A percentile compares a stretch with the other conserved stretches of the same genome.
Evolutionary conservation across 148 eudicot species (phyloP).

Genomic region (Chenopodium album): DNA sequence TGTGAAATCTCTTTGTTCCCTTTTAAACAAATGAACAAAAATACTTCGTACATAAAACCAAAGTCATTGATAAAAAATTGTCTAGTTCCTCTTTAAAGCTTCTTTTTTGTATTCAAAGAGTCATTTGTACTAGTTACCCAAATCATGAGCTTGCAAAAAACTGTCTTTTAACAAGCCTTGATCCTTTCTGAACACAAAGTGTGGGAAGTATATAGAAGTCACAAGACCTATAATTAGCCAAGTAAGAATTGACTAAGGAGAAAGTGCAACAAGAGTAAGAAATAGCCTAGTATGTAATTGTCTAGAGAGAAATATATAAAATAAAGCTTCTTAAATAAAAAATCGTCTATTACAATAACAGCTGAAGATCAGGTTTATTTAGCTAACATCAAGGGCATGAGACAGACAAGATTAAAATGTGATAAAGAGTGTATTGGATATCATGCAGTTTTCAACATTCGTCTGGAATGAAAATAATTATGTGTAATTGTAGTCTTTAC

Average conservation of each 20-base stretch:
- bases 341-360: too few species aligned
- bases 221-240: not conserved
- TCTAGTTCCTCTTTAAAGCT: not conserved
- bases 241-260: not conserved
- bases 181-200: not conserved
- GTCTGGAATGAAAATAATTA: too few species aligned
- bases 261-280: not conserved
- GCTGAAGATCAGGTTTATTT: too few species aligned
- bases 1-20: not conserved
- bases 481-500: too few species aligned
- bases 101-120: not conserved
- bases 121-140: not conserved
- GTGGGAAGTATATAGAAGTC: not conserved
- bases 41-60: too few species aligned
- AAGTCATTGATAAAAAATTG: too few species aligned
- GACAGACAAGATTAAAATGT: too few species aligned
- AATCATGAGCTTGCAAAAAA: not conserved
- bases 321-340: not conserved
- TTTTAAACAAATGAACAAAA: too few species aligned
- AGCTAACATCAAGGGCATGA: not conserved
- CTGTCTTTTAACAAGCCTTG: too few species aligned
- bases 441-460: too few species aligned
- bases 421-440: not conserved
- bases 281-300: not conserved
- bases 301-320: not conserved